Evolutionary conservation across 192 early-diverging fungal genomes (phyloP).

Genomic region (Linnemannia exigua): DNA sequence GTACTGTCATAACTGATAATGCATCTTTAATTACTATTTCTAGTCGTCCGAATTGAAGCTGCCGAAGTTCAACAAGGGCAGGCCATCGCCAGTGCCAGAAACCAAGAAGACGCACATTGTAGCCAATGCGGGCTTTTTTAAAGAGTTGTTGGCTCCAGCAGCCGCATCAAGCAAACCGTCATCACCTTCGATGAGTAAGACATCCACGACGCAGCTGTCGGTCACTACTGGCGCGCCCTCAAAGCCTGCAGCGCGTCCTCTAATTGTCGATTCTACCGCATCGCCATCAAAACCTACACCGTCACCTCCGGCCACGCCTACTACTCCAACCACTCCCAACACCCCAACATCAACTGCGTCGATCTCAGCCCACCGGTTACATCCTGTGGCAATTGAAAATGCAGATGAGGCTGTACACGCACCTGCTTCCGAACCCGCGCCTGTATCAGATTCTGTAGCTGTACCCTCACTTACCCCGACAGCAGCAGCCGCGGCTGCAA

Average conservation of each 20-base stretch:
- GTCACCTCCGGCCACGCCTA: background rate
- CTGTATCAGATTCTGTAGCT: background rate
- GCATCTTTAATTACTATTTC: background rate
- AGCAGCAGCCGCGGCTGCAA: background rate
- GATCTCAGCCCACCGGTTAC: background rate
- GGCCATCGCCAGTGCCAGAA: background rate
- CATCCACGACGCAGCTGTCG: background rate
- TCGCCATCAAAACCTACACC: background rate
- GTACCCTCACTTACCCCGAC: background rate
- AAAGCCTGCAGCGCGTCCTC: background rate
- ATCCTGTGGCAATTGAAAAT: background rate
- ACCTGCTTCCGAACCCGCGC: background rate
- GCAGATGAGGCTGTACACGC: no score
- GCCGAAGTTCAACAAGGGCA: constrained; percentile 43
- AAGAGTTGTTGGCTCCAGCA: constrained; percentile 10
- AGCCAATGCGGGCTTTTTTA: constrained; percentile 26
- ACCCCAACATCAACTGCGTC: background rate
- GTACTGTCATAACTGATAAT: no score
- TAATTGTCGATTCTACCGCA: background rate
- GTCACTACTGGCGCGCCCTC: background rate
- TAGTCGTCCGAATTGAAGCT: constrained; percentile 8
- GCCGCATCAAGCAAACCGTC: background rate
- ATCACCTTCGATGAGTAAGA: background rate
- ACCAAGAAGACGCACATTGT: constrained; percentile 28
- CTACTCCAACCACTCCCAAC: background rate